Percentiles rank a stretch among this genome's conserved stretches.
Conservation (phyloP, 371 early-diverging fungal species). For the Rhizopus sp. region DNA sequence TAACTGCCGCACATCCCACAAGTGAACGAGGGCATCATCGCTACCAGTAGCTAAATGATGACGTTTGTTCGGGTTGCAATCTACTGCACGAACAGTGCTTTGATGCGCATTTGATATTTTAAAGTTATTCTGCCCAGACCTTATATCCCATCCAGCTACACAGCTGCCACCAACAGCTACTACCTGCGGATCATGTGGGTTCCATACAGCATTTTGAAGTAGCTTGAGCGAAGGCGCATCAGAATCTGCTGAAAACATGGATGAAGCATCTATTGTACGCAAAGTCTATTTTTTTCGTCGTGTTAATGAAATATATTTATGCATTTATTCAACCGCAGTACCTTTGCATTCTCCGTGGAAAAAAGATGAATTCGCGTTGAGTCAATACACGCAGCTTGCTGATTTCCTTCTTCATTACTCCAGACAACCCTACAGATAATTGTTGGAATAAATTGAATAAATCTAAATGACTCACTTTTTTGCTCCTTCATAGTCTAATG, state of each 20-base stretch:
- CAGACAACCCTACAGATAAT: conserved; percentile 35
- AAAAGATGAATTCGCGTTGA: conserved; percentile 20
- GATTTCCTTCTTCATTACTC: conserved; percentile 30
- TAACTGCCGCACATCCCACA: conserved; percentile 82
- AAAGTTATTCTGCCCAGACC: conserved; percentile 50
- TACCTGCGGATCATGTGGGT: conserved; percentile 66
- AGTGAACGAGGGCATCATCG: conserved; percentile 78
- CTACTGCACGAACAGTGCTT: conserved; percentile 69
- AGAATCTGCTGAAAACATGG: conserved; percentile 9
- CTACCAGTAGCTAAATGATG: conserved; percentile 82
- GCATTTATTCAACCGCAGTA: not conserved
- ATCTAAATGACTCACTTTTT: conserved; percentile 16
- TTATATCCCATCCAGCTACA: conserved; percentile 75
- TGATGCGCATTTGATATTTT: conserved; percentile 62
- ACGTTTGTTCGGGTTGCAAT: conserved; percentile 86
- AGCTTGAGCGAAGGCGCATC: conserved; percentile 10
- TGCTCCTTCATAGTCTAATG: conserved; percentile 18
- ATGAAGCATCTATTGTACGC: conserved; percentile 20
- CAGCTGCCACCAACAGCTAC: conserved; percentile 58
- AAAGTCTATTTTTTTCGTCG: conserved; percentile 5
- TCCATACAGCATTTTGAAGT: conserved; percentile 69
- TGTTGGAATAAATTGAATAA: not conserved
- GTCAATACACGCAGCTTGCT: conserved; percentile 30
- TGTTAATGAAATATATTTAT: not conserved
- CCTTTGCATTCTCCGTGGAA: conserved; percentile 14